Percentiles rank a stretch among this genome's conserved stretches.
phyloP scores from a whole-genome alignment of 192 early-diverging fungal species.

The Diversispora epigaea region DNA sequence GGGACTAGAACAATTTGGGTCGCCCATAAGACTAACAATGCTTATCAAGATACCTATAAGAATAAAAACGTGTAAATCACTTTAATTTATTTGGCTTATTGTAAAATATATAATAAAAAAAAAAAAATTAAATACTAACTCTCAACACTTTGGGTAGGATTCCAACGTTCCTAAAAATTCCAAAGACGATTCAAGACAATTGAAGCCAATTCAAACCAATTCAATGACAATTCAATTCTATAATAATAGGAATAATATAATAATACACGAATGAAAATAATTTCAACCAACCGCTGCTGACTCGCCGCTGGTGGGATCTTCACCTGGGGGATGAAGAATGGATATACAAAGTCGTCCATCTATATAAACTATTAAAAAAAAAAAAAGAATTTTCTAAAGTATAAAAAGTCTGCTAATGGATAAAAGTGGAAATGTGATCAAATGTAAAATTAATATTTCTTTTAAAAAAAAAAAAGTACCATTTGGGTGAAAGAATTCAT shows the following conservation, averaged over 20 bases:
- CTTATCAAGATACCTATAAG: constrained; percentile 48
- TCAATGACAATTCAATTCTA: too few species aligned
- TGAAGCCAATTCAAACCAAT: too few species aligned
- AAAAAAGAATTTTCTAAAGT: not conserved
- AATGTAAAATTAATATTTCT: not conserved
- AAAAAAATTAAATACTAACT: constrained; percentile 15
- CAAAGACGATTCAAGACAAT: too few species aligned
- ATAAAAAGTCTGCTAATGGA: not conserved
- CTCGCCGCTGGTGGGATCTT: constrained; percentile 86
- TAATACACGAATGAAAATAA: not conserved
- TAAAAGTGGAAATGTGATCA: not conserved
- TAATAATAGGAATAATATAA: not conserved
- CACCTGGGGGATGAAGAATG: constrained; percentile 91
- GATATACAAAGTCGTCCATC: constrained; percentile 95
- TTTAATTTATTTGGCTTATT: not conserved
- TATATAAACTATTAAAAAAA: constrained; percentile 70
- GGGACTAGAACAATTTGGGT: constrained; percentile 54
- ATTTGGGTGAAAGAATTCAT: constrained; percentile 89
- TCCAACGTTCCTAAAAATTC: constrained; percentile 69
- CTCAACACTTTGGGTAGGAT: constrained; percentile 64
- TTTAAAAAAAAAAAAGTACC: constrained; percentile 35
- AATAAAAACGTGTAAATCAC: not conserved
- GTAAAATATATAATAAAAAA: not conserved
- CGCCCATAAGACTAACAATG: constrained; percentile 47
- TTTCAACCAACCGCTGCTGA: constrained; percentile 52